Conservation (phyloP, 2,329 filamentous ascomycete genomes). For the Colletotrichum kahawae region DNA sequence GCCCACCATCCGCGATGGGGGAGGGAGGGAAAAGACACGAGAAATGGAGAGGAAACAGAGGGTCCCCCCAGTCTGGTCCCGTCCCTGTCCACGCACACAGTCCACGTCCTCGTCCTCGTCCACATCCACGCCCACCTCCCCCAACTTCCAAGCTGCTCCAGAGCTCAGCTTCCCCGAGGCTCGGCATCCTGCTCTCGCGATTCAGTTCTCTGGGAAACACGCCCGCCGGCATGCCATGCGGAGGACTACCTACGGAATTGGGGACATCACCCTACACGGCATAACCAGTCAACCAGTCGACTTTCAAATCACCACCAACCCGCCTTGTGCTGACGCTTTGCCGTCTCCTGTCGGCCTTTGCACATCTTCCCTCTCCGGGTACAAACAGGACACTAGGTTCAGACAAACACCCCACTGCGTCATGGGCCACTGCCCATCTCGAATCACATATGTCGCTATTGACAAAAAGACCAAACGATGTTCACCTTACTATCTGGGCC, state of each 20-base stretch:
- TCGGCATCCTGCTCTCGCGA: neutral
- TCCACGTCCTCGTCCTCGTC: neutral
- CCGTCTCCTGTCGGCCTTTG: neutral
- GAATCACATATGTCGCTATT: neutral
- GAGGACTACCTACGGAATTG: neutral
- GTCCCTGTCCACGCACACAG: neutral
- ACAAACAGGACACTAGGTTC: neutral
- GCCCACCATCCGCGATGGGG: neutral
- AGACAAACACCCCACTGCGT: neutral
- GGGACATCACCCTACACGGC: neutral
- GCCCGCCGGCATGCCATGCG: neutral
- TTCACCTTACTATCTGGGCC: neutral
- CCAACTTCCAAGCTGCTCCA: neutral
- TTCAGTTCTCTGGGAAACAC: neutral
- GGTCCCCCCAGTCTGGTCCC: neutral
- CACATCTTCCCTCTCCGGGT: neutral
- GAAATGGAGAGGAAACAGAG: neutral
- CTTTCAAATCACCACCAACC: neutral
- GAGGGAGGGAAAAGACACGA: neutral
- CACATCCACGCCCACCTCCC: neutral
- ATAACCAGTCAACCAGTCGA: neutral
- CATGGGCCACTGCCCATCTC: neutral
- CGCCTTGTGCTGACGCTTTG: neutral
- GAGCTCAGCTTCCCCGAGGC: neutral
- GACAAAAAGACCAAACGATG: neutral